phyloP scores from a whole-genome alignment of 169 alveolate species.

The Cryptosporidium xiaoi region DNA sequence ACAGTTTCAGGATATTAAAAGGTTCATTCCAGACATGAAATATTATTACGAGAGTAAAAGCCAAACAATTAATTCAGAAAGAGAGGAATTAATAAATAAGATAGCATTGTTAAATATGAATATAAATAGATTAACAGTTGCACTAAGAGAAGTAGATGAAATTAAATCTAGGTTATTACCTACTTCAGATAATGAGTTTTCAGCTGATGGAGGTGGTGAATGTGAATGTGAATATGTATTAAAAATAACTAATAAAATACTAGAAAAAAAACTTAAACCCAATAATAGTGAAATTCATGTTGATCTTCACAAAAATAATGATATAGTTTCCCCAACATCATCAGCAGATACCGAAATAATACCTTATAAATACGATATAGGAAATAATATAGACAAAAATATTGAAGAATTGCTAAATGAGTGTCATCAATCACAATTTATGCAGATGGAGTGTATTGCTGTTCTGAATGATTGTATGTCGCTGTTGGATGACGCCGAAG shows the following conservation, averaged over 20 bases:
- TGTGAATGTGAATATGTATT: slow-evolving; percentile 20
- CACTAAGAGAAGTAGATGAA: slow-evolving; percentile 44
- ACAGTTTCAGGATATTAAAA: slow-evolving; percentile 14
- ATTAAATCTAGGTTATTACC: slow-evolving; percentile 9
- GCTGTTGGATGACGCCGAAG: slow-evolving; percentile 58
- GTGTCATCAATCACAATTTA: slow-evolving; percentile 62
- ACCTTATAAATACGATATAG: slow-evolving; percentile 3
- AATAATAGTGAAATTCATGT: slow-evolving; percentile 5
- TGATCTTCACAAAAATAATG: slow-evolving; percentile 2
- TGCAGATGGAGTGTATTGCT: slow-evolving; percentile 71
- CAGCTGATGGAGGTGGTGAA: not conserved
- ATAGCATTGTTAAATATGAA: slow-evolving; percentile 49
- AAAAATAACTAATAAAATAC: not conserved
- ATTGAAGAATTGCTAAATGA: slow-evolving; percentile 55
- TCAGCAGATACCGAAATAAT: slow-evolving; percentile 18
- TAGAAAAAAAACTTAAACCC: not conserved
- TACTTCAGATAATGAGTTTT: not conserved
- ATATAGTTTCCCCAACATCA: not conserved
- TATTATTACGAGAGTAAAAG: slow-evolving; percentile 11
- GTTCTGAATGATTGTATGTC: slow-evolving; percentile 65
- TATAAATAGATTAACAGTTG: slow-evolving; percentile 32
- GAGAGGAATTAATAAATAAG: slow-evolving; percentile 57
- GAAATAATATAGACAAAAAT: not conserved
- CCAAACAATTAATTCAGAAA: slow-evolving; percentile 26
- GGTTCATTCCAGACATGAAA: slow-evolving; percentile 2